These are phyloP conservation scores for Talaromyces verruculosus DNA, from an alignment of 2,329 filamentous ascomycete species.

Conservation along the genomic window DNA sequence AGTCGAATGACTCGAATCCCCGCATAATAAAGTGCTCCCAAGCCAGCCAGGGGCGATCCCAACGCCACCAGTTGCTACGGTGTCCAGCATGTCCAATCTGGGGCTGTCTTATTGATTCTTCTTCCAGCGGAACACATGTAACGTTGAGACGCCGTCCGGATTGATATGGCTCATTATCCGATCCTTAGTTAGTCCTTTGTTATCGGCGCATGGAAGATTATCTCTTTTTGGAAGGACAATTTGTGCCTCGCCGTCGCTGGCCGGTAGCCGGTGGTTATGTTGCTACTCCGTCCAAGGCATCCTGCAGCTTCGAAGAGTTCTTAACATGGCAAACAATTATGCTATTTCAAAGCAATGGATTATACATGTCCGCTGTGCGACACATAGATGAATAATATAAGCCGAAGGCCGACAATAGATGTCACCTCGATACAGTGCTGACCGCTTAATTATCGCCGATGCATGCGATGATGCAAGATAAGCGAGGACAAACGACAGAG, in stretches of 20 bases:
- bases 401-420: neutral
- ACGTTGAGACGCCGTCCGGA: neutral
- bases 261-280: neutral
- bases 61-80: neutral
- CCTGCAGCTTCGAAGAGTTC: neutral
- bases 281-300: neutral
- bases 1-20: neutral
- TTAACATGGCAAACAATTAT: neutral
- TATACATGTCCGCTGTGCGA: neutral
- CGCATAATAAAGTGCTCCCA: neutral
- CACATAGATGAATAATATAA: neutral
- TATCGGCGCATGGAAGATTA: neutral
- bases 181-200: neutral
- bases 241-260: neutral
- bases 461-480: neutral
- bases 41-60: slow-evolving; percentile 7
- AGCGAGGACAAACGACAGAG: neutral
- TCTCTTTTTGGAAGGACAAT: slow-evolving; percentile 1
- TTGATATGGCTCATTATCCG: neutral
- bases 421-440: neutral
- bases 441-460: neutral
- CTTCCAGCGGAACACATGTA: neutral
- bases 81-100: neutral
- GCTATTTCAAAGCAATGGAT: neutral
- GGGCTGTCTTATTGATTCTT: neutral